Evolutionary conservation across 768 basidiomycete genomes (phyloP).

Genomic region (Pleurotus pulmonarius): DNA sequence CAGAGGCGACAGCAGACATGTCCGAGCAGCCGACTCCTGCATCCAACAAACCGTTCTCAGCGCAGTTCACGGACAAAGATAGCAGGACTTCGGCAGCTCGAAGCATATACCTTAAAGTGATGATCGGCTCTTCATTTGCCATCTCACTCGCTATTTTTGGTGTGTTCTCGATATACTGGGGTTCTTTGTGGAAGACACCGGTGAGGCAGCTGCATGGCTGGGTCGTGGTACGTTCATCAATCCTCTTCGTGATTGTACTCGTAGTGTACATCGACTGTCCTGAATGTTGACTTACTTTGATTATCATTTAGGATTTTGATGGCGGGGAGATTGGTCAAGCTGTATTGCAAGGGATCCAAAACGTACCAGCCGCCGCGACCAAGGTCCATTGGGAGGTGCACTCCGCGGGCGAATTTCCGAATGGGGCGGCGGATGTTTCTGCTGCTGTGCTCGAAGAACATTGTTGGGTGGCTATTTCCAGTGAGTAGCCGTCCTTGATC

Average conservation of each 20-base stretch:
- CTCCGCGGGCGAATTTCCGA: constrained; percentile 39
- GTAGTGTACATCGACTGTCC: too few relatives aligned
- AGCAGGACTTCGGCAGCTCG: constrained; percentile 24
- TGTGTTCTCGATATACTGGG: constrained; percentile 58
- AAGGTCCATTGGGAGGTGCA: constrained; percentile 44
- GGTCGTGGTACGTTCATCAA: too few relatives aligned
- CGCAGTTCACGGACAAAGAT: constrained; percentile 25
- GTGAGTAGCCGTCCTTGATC: constrained; percentile 27
- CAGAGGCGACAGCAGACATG: background rate
- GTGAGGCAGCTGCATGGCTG: constrained; percentile 45
- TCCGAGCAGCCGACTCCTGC: background rate
- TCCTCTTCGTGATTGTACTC: too few relatives aligned
- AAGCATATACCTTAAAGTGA: constrained; percentile 39
- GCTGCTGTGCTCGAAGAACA: constrained; percentile 43
- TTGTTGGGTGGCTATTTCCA: constrained; percentile 51
- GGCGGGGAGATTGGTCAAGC: constrained; percentile 46
- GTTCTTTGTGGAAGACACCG: constrained; percentile 42
- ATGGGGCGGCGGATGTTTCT: constrained; percentile 39
- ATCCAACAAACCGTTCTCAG: constrained; percentile 16
- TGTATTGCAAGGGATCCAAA: constrained; percentile 35
- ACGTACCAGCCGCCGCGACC: constrained; percentile 18
- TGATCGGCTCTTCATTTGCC: constrained; percentile 30
- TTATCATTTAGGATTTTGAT: constrained; percentile 73
- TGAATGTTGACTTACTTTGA: too few relatives aligned
- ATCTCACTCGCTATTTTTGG: constrained; percentile 42